Conservation (phyloP, 192 early-diverging fungal species). For the Endogone sp. region DNA sequence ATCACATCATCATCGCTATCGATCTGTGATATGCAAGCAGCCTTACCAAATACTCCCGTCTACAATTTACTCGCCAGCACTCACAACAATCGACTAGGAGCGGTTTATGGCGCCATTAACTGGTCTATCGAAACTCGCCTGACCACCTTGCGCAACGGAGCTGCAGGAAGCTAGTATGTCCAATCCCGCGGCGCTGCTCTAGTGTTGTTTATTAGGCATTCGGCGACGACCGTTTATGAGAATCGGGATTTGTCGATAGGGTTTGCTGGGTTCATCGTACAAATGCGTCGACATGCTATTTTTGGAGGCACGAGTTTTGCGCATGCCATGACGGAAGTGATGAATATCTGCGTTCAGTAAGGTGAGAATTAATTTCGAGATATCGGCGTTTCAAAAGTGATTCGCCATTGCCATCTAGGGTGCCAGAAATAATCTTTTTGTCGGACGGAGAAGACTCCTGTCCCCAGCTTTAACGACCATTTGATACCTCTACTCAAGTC, state of each 20-base stretch:
- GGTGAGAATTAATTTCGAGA: too few species aligned
- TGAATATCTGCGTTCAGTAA: slow-evolving; percentile 3
- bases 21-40: slow-evolving; percentile 9
- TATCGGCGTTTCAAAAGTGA: not conserved
- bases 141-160: not conserved
- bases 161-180: too few species aligned
- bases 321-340: slow-evolving; percentile 2
- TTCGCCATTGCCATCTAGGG: not conserved
- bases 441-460: not conserved
- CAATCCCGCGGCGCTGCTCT: too few species aligned
- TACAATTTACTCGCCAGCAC: not conserved
- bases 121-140: not conserved
- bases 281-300: not conserved
- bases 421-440: not conserved
- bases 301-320: not conserved
- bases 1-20: slow-evolving; percentile 18
- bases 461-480: not conserved
- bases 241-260: too few species aligned
- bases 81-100: slow-evolving; percentile 21
- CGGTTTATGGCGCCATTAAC: slow-evolving; percentile 13
- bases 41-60: not conserved
- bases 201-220: too few species aligned
- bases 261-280: not conserved
- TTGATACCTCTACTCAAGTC: not conserved
- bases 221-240: too few species aligned